These are phyloP conservation scores for Teunomyces kruisii DNA, from an alignment of 805 yeast species.

Conservation along the genomic window DNA sequence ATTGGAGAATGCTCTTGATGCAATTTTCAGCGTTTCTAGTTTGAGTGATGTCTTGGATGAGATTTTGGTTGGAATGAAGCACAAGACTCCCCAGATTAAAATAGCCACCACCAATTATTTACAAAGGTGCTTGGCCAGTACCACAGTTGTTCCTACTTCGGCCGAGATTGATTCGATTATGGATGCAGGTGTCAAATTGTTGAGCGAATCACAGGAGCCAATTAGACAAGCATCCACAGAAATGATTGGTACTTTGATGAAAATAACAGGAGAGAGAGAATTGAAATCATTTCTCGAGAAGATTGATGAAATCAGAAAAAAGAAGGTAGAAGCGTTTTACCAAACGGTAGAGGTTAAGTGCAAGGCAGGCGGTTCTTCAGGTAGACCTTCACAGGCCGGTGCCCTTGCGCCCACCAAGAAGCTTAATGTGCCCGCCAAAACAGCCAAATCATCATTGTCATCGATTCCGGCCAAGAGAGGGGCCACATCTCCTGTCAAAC, in stretches of 20 bases:
- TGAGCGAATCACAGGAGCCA: constrained; percentile 81
- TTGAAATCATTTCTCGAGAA: constrained; percentile 58
- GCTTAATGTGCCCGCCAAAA: constrained; percentile 9
- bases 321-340: constrained; percentile 60
- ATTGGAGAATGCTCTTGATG: constrained; percentile 62
- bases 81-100: constrained; percentile 82
- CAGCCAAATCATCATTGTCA: constrained; percentile 22
- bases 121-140: constrained; percentile 57
- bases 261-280: constrained; percentile 74
- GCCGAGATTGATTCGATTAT: constrained; percentile 59
- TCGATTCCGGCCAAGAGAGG: constrained; percentile 64
- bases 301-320: constrained; percentile 73
- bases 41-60: constrained; percentile 60
- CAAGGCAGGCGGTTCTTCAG: constrained; percentile 15
- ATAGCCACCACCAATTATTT: constrained; percentile 68
- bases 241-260: constrained; percentile 77
- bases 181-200: constrained; percentile 56
- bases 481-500: constrained; percentile 69
- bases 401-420: constrained; percentile 15
- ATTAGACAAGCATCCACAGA: constrained; percentile 77
- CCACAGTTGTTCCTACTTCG: constrained; percentile 48
- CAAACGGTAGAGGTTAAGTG: constrained; percentile 57
- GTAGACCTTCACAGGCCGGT: constrained; percentile 2
- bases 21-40: constrained; percentile 53
- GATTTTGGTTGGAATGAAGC: constrained; percentile 56